These are phyloP conservation scores for Pythium oligandrum DNA, from an alignment of 352 stramenopile species.

Conservation along the genomic window DNA sequence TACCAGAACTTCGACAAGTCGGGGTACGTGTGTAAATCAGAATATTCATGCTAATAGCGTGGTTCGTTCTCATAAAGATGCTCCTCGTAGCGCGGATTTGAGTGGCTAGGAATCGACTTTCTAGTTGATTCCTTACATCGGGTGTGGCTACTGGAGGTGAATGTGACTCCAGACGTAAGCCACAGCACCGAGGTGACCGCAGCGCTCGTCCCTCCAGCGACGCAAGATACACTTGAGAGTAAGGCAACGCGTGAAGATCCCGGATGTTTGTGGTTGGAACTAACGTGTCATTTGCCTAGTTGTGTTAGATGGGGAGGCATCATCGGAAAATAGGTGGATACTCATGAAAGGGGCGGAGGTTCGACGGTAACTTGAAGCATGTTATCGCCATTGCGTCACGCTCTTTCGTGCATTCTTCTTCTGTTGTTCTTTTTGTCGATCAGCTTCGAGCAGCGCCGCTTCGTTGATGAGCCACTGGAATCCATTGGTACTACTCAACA, in stretches of 20 bases:
- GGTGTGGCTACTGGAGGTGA: constrained; percentile 83
- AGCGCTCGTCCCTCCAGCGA: constrained; percentile 47
- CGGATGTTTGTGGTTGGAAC: no score
- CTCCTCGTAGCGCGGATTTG: constrained; percentile 52
- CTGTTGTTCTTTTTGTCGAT: constrained; percentile 36
- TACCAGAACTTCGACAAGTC: constrained; percentile 38
- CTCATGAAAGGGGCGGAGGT: no score
- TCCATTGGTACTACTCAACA: constrained; percentile 50
- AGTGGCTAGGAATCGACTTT: constrained; percentile 87
- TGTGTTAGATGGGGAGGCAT: no score
- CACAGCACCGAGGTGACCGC: constrained; percentile 62
- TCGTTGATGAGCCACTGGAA: constrained; percentile 78
- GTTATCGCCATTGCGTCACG: constrained; percentile 32
- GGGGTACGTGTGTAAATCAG: constrained; percentile 32
- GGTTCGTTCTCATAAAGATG: neutral
- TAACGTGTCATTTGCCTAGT: no score
- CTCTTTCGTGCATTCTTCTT: constrained; percentile 42
- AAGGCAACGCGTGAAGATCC: neutral
- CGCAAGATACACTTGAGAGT: constrained; percentile 45
- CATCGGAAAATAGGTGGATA: no score
- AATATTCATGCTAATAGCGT: neutral
- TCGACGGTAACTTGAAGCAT: no score
- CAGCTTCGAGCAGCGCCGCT: constrained; percentile 41
- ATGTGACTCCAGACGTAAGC: constrained; percentile 85
- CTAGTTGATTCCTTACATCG: constrained; percentile 50